Conservation (phyloP, 2,329 filamentous ascomycete species). For the Macrophomina phaseolina region DNA sequence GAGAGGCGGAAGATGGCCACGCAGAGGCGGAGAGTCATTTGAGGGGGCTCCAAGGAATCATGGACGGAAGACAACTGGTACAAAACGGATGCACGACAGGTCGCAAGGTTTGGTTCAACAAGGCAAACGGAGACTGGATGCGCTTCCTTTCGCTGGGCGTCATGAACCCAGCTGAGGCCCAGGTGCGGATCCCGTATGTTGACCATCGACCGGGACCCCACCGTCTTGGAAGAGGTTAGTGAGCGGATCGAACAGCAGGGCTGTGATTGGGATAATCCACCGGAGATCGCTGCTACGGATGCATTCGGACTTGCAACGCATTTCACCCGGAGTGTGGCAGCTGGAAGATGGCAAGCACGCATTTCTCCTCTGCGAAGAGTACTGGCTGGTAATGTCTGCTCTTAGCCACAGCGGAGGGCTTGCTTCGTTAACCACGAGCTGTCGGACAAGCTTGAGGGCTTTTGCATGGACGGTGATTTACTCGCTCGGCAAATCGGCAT, state of each 20-base stretch:
- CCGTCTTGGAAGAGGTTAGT: slow-evolving; percentile 56
- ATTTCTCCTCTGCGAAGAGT: not conserved
- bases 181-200: slow-evolving; percentile 45
- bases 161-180: slow-evolving; percentile 47
- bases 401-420: slow-evolving; percentile 55
- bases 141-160: slow-evolving; percentile 49
- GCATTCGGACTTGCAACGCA: slow-evolving; percentile 58
- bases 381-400: not conserved
- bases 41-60: slow-evolving; percentile 48
- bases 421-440: slow-evolving; percentile 59
- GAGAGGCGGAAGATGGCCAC: slow-evolving; percentile 32
- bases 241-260: slow-evolving; percentile 62
- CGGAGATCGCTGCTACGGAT: slow-evolving; percentile 38
- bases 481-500: not conserved
- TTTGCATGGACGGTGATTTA: slow-evolving; percentile 40
- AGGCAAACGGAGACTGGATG: slow-evolving; percentile 57
- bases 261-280: slow-evolving; percentile 52
- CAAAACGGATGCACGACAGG: slow-evolving; percentile 55
- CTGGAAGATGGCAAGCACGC: slow-evolving; percentile 54
- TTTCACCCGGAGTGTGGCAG: slow-evolving; percentile 59
- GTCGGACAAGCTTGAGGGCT: slow-evolving; percentile 44
- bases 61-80: slow-evolving; percentile 48
- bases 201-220: slow-evolving; percentile 32
- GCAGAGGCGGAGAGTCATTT: slow-evolving; percentile 46
- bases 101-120: slow-evolving; percentile 60